These are phyloP conservation scores for Leccinellum albellum DNA, from an alignment of 768 basidiomycete species.

Conservation along the genomic window DNA sequence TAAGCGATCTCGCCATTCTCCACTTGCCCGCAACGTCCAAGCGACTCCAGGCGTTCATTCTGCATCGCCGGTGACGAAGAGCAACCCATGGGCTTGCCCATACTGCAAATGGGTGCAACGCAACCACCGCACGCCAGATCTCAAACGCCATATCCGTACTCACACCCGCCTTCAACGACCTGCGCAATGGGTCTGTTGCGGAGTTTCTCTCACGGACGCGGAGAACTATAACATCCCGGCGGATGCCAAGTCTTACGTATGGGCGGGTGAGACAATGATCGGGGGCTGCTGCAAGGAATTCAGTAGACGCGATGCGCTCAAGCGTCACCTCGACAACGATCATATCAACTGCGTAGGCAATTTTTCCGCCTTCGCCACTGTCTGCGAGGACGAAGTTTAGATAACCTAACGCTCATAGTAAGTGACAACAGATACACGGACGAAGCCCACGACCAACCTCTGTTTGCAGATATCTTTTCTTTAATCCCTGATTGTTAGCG, in stretches of 20 bases:
- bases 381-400: constrained; percentile 25
- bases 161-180: constrained; percentile 40
- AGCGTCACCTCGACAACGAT: constrained; percentile 37
- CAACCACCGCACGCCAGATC: constrained; percentile 54
- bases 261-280: constrained; percentile 30
- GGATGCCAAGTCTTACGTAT: constrained; percentile 24
- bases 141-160: constrained; percentile 55
- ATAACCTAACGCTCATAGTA: constrained; percentile 4
- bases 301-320: constrained; percentile 38
- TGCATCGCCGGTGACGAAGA: constrained; percentile 19
- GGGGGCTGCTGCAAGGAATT: constrained; percentile 39
- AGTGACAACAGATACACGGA: neutral
- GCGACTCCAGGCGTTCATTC: constrained; percentile 22
- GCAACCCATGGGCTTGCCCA: constrained; percentile 42
- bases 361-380: constrained; percentile 26
- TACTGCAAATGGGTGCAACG: constrained; percentile 45
- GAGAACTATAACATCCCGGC: constrained; percentile 16
- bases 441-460: neutral
- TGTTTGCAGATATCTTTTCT: constrained; percentile 7
- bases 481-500: neutral
- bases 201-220: constrained; percentile 28
- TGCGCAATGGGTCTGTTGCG: constrained; percentile 39
- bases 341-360: constrained; percentile 33
- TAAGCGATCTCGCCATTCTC: constrained; percentile 32
- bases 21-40: constrained; percentile 47